Base-by-base conservation (phyloP, 805 yeast genomes). In the Candida sakaeoensis region DNA sequence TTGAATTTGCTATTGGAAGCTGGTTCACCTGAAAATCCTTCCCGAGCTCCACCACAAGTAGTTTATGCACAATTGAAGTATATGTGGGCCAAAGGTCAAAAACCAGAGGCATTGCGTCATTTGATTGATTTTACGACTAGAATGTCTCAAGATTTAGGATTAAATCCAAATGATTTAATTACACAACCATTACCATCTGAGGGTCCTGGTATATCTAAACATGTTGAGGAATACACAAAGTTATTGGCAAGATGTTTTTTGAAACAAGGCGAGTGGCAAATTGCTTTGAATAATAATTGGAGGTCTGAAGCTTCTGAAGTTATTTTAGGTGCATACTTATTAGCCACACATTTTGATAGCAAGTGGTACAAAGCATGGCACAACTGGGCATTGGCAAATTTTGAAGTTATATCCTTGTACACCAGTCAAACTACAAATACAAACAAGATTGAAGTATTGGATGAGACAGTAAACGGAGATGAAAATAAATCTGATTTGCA, bases 301-400 rank as follows among this genome's bases (percentile, higher is more conserved):
- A 75, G 86, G 44, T 73, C 79, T 8, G 85, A 81, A 45, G 70
- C 73, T 26, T 80, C 90, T 1, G 90, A 88, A 32, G 84, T 90
- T 1, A 88, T 93, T 48, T 65, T 93, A 43, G 96, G 97, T 9
- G 89, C 97, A 0, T 93, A 87, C 57, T 66, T 93, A 40, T 70
- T 93, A 47, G 98, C 99, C 0, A 91, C 99, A 0, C 96, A 90
- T 57, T 91, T 93, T 60, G 97, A 93, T 57, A 72, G 77, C 25
- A 75, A 77, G 17, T 93, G 99, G 96, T 93, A 93, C 55, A 93
- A 95, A 56, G 99, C 98, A 13, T 95, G 99, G 99, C 99, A 93
- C 58, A 91, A 89, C 55, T 93, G 99, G 99, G 99, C 99, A 0
- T 70, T 95, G 55, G 97, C 98, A 1, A 93, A 95, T 60, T 93